Base-by-base conservation (phyloP, 2,329 filamentous ascomycete species). In the Lachnellula willkommii region DNA sequence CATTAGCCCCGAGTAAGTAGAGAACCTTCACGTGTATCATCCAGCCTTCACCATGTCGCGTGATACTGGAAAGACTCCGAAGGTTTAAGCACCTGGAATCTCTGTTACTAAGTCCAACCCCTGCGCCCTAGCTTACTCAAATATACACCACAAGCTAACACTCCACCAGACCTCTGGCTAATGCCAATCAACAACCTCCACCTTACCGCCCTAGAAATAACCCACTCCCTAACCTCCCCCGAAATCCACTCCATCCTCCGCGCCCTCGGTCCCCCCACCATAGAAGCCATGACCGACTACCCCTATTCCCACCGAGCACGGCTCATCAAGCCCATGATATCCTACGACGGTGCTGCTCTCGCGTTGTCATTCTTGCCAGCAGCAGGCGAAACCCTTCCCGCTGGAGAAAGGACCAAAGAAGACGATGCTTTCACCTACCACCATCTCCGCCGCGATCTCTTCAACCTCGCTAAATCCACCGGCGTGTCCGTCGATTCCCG, bases 331-430 rank as follows among this genome's bases (percentile, higher is more conserved):
- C 93, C 93, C 1, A 78, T 88, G 69, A 71, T 97, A 47, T 90
- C 89, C 24, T 95, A 88, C 68, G 93, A 97, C 69, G 81, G 89
- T 1, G 86, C 90, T 5, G 93, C 91, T 15, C 78, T 96, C 54
- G 93, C 93, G 1, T 73, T 97, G 36, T 94, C 89, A 26, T 96
- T 95, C 71, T 75, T 96, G 1, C 92, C 93, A 0, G 90, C 89
- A 0, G 79, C 84, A 4, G 84, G 83, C 11, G 87, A 90, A 73
- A 65, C 70, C 1, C 62, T 69, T 1, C 60, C 64, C n/a, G 65
- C 66, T 4, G 37, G 50, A 3, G 51, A 45, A 20, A 35, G 12
- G 22, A 58, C 71, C 14, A 69, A 75, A 15, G 72, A 78, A 40
- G 79, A 82, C 17, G 88, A 94, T 62, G 67, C 63, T 1, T 96